Conservation (phyloP, 106 monocot genomes). For the Chionographis japonica region DNA sequence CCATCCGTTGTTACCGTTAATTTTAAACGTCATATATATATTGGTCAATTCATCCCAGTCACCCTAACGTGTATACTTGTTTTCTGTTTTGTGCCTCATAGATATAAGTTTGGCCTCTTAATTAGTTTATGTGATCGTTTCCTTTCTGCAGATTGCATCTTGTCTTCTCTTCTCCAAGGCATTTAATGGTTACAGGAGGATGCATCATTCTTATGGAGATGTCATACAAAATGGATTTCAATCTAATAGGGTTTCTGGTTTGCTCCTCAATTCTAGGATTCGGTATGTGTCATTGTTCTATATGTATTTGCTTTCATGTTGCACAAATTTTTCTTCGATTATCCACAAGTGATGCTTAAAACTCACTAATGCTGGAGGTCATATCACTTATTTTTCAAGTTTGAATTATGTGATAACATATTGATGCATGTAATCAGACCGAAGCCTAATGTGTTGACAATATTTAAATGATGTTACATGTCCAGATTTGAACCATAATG, state of each 20-base stretch:
- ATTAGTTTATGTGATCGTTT: neutral
- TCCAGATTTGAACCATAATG: too few relatives aligned
- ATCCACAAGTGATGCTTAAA: too few relatives aligned
- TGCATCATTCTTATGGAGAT: constrained; percentile 86
- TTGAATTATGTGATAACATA: too few relatives aligned
- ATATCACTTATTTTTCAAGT: too few relatives aligned
- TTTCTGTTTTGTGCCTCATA: neutral
- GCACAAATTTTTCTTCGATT: too few relatives aligned
- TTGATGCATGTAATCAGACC: too few relatives aligned
- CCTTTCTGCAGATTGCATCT: constrained; percentile 74
- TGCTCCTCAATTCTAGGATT: constrained; percentile 63
- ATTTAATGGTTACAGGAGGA: constrained; percentile 74
- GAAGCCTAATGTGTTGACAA: too few relatives aligned
- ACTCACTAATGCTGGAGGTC: too few relatives aligned
- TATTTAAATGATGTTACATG: too few relatives aligned
- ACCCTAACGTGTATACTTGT: neutral
- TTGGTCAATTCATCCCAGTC: too few relatives aligned
- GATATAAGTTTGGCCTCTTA: neutral
- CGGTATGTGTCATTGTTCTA: constrained; percentile 39
- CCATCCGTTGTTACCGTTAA: too few relatives aligned
- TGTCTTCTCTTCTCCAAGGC: constrained; percentile 93
- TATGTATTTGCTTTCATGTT: neutral
- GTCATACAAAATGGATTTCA: constrained; percentile 78
- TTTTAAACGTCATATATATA: too few relatives aligned
- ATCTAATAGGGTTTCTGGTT: constrained; percentile 73